Evolutionary conservation across 495 filamentous ascomycete genomes (phyloP).

Genomic region (Bathelium albidoporum): DNA sequence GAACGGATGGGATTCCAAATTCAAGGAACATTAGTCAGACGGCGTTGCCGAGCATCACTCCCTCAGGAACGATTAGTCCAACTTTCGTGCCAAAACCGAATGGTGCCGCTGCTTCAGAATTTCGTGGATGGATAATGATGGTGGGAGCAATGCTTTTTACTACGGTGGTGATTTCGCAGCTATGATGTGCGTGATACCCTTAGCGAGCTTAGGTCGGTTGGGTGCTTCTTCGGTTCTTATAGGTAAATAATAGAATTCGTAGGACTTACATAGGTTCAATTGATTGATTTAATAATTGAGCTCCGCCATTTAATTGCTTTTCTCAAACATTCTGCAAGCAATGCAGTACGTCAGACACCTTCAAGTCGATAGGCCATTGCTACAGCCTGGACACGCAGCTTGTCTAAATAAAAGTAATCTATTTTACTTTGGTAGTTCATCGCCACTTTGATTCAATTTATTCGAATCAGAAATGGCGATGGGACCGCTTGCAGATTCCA

Average conservation of each 20-base stretch:
- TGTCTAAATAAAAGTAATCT: no score
- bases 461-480: no score
- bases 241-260: not conserved
- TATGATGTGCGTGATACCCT: not conserved
- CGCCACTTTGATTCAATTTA: no score
- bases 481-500: not conserved
- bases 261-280: no score
- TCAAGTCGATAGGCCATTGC: no score
- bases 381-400: no score
- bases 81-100: not conserved
- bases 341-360: no score
- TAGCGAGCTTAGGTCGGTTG: not conserved
- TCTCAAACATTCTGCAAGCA: no score
- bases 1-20: not conserved
- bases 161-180: not conserved
- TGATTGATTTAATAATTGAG: no score
- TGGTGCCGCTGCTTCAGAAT: not conserved
- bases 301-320: no score
- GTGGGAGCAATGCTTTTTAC: not conserved
- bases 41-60: not conserved
- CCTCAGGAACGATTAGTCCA: not conserved
- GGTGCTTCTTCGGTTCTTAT: not conserved
- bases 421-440: no score
- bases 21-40: not conserved
- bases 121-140: not conserved